Evolutionary conservation across 352 stramenopile species (phyloP).

Genomic region (Thraustochytrium striatum): DNA sequence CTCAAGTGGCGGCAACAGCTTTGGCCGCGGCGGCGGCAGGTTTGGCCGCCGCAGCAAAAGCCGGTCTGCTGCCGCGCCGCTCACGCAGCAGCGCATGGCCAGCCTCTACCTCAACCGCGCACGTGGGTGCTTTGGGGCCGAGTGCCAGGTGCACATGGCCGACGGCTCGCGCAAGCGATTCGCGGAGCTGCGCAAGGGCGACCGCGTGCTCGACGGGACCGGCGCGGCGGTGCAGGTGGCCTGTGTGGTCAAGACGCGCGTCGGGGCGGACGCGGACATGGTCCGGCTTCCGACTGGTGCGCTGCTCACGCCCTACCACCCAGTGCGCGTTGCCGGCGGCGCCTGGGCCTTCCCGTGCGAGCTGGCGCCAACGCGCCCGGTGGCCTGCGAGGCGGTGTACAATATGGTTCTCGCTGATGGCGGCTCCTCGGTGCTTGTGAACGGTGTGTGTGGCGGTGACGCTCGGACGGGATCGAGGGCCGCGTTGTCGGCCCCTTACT

Average conservation of each 20-base stretch:
- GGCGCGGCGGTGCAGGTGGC: constrained; percentile 14
- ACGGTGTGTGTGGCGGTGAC: background rate
- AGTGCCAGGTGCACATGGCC: constrained; percentile 37
- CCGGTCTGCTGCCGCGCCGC: background rate
- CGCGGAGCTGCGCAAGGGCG: background rate
- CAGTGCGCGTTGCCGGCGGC: background rate
- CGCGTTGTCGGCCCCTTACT: constrained; percentile 34
- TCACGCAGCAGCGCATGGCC: background rate
- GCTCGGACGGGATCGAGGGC: background rate
- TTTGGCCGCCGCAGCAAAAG: background rate
- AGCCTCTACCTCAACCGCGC: constrained; percentile 48
- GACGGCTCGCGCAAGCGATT: background rate
- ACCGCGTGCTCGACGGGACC: constrained; percentile 7
- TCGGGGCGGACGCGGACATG: background rate
- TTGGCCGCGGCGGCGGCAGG: background rate
- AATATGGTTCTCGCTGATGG: constrained; percentile 17
- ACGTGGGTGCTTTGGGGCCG: constrained; percentile 43
- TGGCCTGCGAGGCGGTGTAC: background rate
- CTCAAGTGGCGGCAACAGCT: background rate
- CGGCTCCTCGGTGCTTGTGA: background rate
- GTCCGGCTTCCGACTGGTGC: background rate
- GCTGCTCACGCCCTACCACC: constrained; percentile 31
- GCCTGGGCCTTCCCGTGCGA: constrained; percentile 42
- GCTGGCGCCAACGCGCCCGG: background rate
- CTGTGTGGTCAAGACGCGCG: constrained; percentile 47